phyloP scores from a whole-genome alignment of 1,284 basidiomycete genomes.

The Apiotrichum montevideense region DNA sequence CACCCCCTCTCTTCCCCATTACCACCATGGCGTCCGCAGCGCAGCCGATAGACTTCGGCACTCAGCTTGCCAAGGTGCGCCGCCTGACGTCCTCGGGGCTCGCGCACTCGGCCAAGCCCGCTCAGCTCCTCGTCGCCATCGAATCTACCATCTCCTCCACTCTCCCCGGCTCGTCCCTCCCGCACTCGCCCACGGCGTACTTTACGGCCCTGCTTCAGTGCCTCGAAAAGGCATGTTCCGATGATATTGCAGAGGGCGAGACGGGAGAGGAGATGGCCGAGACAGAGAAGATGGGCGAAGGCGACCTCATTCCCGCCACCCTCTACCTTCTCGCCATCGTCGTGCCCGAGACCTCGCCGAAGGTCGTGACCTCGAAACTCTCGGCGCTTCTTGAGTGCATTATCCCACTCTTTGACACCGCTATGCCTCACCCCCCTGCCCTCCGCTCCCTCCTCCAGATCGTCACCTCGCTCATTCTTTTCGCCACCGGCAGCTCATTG shows the following conservation, averaged over 20 bases:
- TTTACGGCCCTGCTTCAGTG: slow-evolving; percentile 68
- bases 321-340: slow-evolving; percentile 80
- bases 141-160: slow-evolving; percentile 66
- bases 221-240: slow-evolving; percentile 42
- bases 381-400: slow-evolving; percentile 57
- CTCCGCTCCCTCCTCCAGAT: slow-evolving; percentile 50
- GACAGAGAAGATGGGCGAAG: slow-evolving; percentile 53
- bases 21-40: slow-evolving; percentile 15
- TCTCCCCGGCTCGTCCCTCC: slow-evolving; percentile 53
- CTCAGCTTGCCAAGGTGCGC: slow-evolving; percentile 74
- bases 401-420: slow-evolving; percentile 60
- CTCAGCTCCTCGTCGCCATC: slow-evolving; percentile 78
- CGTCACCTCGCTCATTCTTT: slow-evolving; percentile 65
- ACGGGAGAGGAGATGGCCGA: slow-evolving; percentile 41
- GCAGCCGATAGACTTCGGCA: slow-evolving; percentile 25
- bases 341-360: slow-evolving; percentile 61
- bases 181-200: slow-evolving; percentile 75
- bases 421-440: slow-evolving; percentile 44
- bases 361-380: slow-evolving; percentile 42
- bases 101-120: slow-evolving; percentile 82
- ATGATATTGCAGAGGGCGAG: slow-evolving; percentile 28
- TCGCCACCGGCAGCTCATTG: slow-evolving; percentile 57
- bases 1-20: no score
- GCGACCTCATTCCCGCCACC: slow-evolving; percentile 75
- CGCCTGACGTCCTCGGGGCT: slow-evolving; percentile 76